Percentiles rank a stretch among this genome's conserved stretches.
phyloP scores from a whole-genome alignment of 1,284 basidiomycete species.

The Puccinia polysora region DNA sequence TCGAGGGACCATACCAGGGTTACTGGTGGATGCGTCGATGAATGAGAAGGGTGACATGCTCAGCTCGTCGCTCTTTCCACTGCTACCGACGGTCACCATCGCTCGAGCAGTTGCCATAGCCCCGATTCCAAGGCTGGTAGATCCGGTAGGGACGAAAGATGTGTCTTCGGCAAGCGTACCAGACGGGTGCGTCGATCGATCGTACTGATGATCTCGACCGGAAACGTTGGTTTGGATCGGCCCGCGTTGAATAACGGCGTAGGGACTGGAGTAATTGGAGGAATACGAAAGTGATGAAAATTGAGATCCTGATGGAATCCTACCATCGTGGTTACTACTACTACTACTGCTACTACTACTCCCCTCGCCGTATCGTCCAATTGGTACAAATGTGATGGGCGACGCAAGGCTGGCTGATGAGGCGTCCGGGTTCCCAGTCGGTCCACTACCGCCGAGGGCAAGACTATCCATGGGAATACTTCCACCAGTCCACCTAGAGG shows the following conservation, averaged over 20 bases:
- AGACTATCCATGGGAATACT: slow-evolving; percentile 8
- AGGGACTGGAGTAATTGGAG: slow-evolving; percentile 22
- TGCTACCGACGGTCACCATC: slow-evolving; percentile 3
- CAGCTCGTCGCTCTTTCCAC: slow-evolving; percentile 29
- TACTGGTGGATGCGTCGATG: slow-evolving; percentile 8
- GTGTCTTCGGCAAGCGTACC: slow-evolving; percentile 26
- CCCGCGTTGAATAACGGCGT: slow-evolving; percentile 1
- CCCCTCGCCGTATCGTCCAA: slow-evolving; percentile 5
- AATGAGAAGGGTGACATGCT: slow-evolving; percentile 38
- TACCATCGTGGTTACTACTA: slow-evolving; percentile 34
- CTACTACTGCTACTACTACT: slow-evolving; percentile 20
- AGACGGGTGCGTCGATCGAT: slow-evolving; percentile 26
- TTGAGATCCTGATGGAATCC: slow-evolving; percentile 13
- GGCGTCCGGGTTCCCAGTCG: neutral
- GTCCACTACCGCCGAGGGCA: neutral
- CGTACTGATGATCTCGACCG: neutral
- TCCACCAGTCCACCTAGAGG: slow-evolving; percentile 27
- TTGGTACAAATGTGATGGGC: slow-evolving; percentile 25
- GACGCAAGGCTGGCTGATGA: slow-evolving; percentile 26
- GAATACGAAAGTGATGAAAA: slow-evolving; percentile 27
- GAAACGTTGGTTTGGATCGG: neutral
- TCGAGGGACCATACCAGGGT: neutral
- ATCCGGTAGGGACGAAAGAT: neutral
- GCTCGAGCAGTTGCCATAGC: neutral
- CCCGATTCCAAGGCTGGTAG: neutral